Evolutionary conservation across 148 eudicot genomes (phyloP).

Genomic region (Amaranthus hypochondriacus): DNA sequence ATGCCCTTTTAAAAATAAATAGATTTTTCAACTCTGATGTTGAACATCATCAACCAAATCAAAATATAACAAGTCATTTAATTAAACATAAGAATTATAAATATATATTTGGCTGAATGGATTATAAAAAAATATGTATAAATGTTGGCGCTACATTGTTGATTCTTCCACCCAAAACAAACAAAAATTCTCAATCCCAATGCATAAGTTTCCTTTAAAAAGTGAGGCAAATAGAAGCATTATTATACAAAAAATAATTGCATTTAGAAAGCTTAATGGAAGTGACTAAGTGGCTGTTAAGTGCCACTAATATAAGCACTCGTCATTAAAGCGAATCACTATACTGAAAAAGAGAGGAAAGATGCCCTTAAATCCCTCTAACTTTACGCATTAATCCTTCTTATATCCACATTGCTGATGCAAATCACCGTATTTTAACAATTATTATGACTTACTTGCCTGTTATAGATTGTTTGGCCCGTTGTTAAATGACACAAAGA

Average conservation of each 20-base stretch:
- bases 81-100: too few relatives aligned
- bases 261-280: not conserved
- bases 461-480: too few relatives aligned
- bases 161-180: slow-evolving; percentile 8
- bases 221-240: not conserved
- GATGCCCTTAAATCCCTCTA: slow-evolving; percentile 8
- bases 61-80: too few relatives aligned
- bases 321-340: not conserved
- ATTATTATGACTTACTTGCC: not conserved
- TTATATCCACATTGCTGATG: not conserved
- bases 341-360: not conserved
- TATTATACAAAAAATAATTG: too few relatives aligned
- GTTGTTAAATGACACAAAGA: too few relatives aligned
- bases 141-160: not conserved
- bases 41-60: too few relatives aligned
- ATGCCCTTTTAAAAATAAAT: too few relatives aligned
- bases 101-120: too few relatives aligned
- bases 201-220: not conserved
- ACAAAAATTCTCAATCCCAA: slow-evolving; percentile 16
- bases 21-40: too few relatives aligned
- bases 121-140: too few relatives aligned
- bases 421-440: not conserved
- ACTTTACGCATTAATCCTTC: not conserved
- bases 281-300: slow-evolving; percentile 5
- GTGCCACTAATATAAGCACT: slow-evolving; percentile 1